Conservation (phyloP, 768 basidiomycete species). For the Suillus sp. region DNA sequence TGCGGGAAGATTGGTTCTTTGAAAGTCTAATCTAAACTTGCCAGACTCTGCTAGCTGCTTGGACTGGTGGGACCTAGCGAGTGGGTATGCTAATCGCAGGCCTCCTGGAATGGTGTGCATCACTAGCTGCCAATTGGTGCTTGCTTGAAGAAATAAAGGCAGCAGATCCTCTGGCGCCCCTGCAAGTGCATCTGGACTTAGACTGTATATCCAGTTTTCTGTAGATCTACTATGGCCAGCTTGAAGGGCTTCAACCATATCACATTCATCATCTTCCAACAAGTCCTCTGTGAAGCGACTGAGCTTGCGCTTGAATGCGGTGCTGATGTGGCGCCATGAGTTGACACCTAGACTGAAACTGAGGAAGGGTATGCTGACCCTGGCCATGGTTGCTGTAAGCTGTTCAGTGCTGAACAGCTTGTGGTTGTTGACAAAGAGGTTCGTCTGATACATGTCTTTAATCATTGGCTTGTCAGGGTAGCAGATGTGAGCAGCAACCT, state of each 20-base stretch:
- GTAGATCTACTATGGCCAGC: constrained; percentile 23
- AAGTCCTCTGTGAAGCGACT: constrained; percentile 9
- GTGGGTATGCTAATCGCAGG: background rate
- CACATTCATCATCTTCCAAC: constrained; percentile 11
- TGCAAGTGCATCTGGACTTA: constrained; percentile 24
- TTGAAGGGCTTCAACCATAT: constrained; percentile 27
- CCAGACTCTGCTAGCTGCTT: background rate
- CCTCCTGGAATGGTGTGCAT: constrained; percentile 5
- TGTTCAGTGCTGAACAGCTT: constrained; percentile 17
- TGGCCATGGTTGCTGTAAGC: background rate
- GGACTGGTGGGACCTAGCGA: background rate
- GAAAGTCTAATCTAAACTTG: background rate
- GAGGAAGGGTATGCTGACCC: constrained; percentile 4
- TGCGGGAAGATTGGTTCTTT: background rate
- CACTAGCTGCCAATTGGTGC: constrained; percentile 15
- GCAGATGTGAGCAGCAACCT: constrained; percentile 10
- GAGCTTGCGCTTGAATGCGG: constrained; percentile 24
- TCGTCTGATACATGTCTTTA: background rate
- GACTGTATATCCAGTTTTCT: constrained; percentile 30
- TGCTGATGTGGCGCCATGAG: constrained; percentile 25
- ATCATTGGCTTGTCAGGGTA: background rate
- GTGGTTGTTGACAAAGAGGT: constrained; percentile 17
- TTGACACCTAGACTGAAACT: constrained; percentile 14
- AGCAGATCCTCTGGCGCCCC: constrained; percentile 30
- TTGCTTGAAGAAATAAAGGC: constrained; percentile 26